These are phyloP conservation scores for Aspergillus quadricinctus DNA, from an alignment of 2,329 filamentous ascomycete genomes.

Conservation along the genomic window DNA sequence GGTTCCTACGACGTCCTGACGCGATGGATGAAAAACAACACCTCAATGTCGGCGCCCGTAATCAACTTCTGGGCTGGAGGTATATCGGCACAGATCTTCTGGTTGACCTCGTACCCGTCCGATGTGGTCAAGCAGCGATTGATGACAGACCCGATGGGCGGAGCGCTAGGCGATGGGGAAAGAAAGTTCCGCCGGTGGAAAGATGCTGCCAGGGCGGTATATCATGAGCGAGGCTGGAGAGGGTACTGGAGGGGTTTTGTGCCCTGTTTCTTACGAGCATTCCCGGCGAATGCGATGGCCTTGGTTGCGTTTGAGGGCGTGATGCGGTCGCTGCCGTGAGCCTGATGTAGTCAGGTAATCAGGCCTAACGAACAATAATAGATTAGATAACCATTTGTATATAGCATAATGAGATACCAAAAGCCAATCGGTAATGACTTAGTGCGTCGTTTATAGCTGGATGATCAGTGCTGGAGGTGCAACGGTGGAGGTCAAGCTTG, in stretches of 20 bases:
- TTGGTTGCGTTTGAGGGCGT: slow-evolving; percentile 89
- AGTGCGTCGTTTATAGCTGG: background rate
- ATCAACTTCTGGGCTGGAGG: slow-evolving; percentile 98
- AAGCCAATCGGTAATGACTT: no score
- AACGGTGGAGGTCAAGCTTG: background rate
- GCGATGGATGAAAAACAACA: slow-evolving; percentile 61
- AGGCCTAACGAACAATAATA: background rate
- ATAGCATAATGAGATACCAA: background rate
- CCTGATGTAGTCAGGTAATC: background rate
- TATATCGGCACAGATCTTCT: slow-evolving; percentile 88
- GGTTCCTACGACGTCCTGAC: slow-evolving; percentile 86
- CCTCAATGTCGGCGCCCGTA: slow-evolving; percentile 67
- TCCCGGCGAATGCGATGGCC: slow-evolving; percentile 93
- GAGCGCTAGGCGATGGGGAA: slow-evolving; percentile 61
- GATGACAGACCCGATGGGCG: slow-evolving; percentile 89
- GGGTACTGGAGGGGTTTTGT: slow-evolving; percentile 93
- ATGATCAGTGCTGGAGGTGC: background rate
- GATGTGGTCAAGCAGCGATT: slow-evolving; percentile 95
- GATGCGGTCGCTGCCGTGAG: slow-evolving; percentile 58
- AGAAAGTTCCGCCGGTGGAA: slow-evolving; percentile 71
- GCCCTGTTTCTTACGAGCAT: slow-evolving; percentile 88
- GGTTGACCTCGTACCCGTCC: slow-evolving; percentile 84
- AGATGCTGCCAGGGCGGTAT: slow-evolving; percentile 73
- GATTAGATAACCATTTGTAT: background rate
- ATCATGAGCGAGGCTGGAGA: slow-evolving; percentile 66